Evolutionary conservation across 176 grass and related monocot genomes (phyloP), one percentile per base, ranked within the genome.

Genomic region (Lolium perenne): DNA sequence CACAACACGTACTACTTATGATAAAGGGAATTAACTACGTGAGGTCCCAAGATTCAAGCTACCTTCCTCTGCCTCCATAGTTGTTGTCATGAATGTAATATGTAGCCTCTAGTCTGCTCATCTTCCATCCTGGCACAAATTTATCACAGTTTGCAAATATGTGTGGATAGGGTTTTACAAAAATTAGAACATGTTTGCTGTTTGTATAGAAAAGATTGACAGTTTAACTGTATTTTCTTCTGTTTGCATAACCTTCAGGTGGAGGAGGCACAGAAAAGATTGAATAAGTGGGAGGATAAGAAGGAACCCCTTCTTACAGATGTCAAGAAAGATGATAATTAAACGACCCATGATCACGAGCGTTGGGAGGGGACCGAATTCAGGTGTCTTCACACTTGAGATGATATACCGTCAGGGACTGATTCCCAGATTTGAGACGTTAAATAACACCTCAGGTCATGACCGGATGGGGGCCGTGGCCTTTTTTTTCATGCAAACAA

Each of bases 211-310:
- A 65, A 15, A 66, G 62, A 66, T 35, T 6, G 12, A 66, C 25
- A 7, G 6, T 7, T 5, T 73, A 74, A 73, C 5, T 47, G 10
- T 49, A 13, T 73, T 72, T 13, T 65, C 7, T 13, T 41, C 8
- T 71, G 47, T 61, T 62, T 50, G 21, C 21, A 54, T 66, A 79
- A 58, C 13, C 48, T 89, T 80, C 58, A 97, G 95, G 95, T 97
- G 8, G 88, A 91, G 18, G 84, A 93, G 73, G 90, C 95, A 35
- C 91, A 82, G 61, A 97, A 93, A 66, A 89, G 95, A 78, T 64
- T 97, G 67, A 88, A 93, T 71, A 94, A 81, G 29, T 97, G 95
- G 95, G 92, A 91, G 49, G 89, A 86, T 65, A 89, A 86, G 76
- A 89, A 83, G 80, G 67, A 94, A 62, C 95, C 95, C 17, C 93